phyloP scores from a whole-genome alignment of 495 filamentous ascomycete genomes.

The Neurospora sp. region DNA sequence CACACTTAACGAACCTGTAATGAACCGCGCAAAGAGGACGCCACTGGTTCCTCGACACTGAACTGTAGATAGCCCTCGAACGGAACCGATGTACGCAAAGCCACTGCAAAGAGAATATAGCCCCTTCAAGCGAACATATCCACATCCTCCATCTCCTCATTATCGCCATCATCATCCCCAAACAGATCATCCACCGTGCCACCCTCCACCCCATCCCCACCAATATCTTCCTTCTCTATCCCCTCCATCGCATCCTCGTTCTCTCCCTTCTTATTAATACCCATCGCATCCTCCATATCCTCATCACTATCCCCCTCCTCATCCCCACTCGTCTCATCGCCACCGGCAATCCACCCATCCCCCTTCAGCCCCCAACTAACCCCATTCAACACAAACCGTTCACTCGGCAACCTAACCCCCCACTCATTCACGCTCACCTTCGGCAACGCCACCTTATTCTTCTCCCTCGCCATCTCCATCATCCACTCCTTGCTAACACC shows the following conservation, averaged over 20 bases:
- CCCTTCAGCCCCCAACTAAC: constrained; percentile 64
- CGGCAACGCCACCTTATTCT: constrained; percentile 74
- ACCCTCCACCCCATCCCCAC: constrained; percentile 33
- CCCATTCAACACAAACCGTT: constrained; percentile 85
- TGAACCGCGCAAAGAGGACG: too few species aligned
- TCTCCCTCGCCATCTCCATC: constrained; percentile 68
- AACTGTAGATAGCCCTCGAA: background rate
- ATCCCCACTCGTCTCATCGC: constrained; percentile 42
- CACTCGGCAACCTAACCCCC: constrained; percentile 76
- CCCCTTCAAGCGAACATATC: background rate
- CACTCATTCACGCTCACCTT: constrained; percentile 59
- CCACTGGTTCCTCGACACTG: too few species aligned
- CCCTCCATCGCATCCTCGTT: constrained; percentile 18
- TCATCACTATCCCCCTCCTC: constrained; percentile 34
- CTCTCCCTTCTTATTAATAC: constrained; percentile 9
- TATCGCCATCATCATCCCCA: constrained; percentile 24
- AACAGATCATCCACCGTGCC: constrained; percentile 2
- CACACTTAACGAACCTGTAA: background rate
- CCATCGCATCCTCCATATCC: constrained; percentile 29
- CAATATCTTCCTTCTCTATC: constrained; percentile 33
- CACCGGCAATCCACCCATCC: constrained; percentile 57
- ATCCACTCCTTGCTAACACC: constrained; percentile 76
- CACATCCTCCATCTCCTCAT: constrained; percentile 40
- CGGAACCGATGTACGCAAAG: background rate
- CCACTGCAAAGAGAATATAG: background rate